A percentile compares a stretch with the other conserved stretches of the same genome.
phyloP scores from a whole-genome alignment of 352 stramenopile species.

The Pythium biforme region DNA sequence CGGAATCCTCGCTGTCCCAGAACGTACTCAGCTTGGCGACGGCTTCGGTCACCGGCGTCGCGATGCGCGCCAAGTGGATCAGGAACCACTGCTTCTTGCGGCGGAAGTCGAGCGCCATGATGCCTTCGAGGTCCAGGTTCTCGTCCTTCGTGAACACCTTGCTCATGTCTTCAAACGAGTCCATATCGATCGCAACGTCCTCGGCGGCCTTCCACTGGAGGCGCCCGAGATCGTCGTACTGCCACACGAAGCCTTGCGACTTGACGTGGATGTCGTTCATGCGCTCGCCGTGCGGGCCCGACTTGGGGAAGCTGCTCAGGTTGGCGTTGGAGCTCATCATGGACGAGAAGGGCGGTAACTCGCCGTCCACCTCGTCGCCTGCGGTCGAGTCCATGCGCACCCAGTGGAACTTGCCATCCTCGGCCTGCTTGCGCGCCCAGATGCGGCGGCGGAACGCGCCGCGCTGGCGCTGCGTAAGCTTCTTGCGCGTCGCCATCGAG shows the following conservation, averaged over 20 bases:
- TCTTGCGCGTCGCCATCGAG: constrained; percentile 55
- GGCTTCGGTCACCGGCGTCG: constrained; percentile 58
- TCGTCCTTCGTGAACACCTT: constrained; percentile 38
- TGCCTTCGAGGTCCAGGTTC: constrained; percentile 65
- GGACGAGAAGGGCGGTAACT: constrained; percentile 22
- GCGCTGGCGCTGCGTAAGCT: constrained; percentile 64
- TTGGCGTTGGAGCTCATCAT: constrained; percentile 9
- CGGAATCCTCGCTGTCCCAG: neutral
- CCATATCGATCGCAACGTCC: constrained; percentile 68
- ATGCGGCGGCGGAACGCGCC: constrained; percentile 61
- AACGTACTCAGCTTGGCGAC: constrained; percentile 65
- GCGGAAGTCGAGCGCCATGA: constrained; percentile 77
- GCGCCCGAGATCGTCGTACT: constrained; percentile 53
- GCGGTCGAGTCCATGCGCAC: constrained; percentile 56
- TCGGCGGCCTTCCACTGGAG: constrained; percentile 61
- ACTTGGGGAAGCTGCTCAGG: constrained; percentile 22
- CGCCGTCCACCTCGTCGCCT: constrained; percentile 30
- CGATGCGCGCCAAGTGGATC: constrained; percentile 61
- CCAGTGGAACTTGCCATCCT: constrained; percentile 75
- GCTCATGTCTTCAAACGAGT: constrained; percentile 50
- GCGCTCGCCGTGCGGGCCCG: constrained; percentile 47
- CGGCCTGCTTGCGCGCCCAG: constrained; percentile 57
- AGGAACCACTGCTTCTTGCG: constrained; percentile 87
- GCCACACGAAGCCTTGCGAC: constrained; percentile 69
- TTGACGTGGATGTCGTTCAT: constrained; percentile 60